phyloP scores from a whole-genome alignment of 441 rosid species.

The Dalechampia spathulata region DNA sequence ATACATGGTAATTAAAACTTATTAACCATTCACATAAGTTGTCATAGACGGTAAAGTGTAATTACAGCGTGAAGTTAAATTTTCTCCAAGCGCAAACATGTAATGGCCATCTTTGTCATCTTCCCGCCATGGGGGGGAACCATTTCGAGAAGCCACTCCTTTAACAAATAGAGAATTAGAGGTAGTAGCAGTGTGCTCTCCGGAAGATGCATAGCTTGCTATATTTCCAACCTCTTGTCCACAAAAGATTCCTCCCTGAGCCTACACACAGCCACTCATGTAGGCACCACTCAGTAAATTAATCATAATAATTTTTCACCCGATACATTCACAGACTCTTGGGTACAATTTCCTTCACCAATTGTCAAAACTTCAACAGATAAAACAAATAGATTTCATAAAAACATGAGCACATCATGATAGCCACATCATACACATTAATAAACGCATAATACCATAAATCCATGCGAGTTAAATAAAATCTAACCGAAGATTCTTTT shows the following conservation, averaged over 20 bases:
- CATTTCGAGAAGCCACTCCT: slow-evolving; percentile 46
- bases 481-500: too few relatives aligned
- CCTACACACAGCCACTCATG: slow-evolving; percentile 84
- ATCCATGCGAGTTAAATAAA: too few relatives aligned
- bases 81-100: slow-evolving; percentile 66
- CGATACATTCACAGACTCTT: slow-evolving; percentile 3
- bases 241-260: slow-evolving; percentile 88
- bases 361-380: slow-evolving; percentile 2
- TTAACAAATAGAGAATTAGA: slow-evolving; percentile 47
- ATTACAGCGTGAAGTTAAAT: slow-evolving; percentile 74
- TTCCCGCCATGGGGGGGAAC: slow-evolving; percentile 89
- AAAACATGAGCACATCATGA: too few relatives aligned
- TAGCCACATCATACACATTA: too few relatives aligned
- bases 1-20: too few relatives aligned
- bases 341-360: slow-evolving; percentile 1
- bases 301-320: slow-evolving; percentile 22
- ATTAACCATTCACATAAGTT: too few relatives aligned
- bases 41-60: not conserved
- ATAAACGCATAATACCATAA: too few relatives aligned
- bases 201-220: slow-evolving; percentile 70
- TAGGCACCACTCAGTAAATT: slow-evolving; percentile 55
- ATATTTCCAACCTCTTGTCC: slow-evolving; percentile 80
- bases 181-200: slow-evolving; percentile 57
- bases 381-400: too few relatives aligned
- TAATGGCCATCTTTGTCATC: slow-evolving; percentile 95